Percentiles rank a stretch among this genome's conserved stretches.
Evolutionary conservation across 2,329 filamentous ascomycete genomes (phyloP).

Genomic region (Talaromyces sp.): DNA sequence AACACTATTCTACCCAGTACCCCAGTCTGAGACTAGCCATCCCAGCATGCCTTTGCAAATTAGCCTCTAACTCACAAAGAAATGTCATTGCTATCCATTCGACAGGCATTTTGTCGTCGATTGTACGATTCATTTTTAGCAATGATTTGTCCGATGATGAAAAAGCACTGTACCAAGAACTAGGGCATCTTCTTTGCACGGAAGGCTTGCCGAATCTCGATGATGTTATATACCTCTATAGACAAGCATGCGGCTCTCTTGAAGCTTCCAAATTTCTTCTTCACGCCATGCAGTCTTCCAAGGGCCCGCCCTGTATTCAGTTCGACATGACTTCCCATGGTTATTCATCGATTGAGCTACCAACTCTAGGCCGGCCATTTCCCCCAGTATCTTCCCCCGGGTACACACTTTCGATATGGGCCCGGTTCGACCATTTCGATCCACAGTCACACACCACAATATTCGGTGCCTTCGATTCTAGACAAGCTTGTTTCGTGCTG

Average conservation of each 20-base stretch:
- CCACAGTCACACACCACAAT: slow-evolving; percentile 82
- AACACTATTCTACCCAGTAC: slow-evolving; percentile 49
- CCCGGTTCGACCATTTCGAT: slow-evolving; percentile 85
- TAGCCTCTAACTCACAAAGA: slow-evolving; percentile 61
- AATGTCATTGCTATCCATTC: slow-evolving; percentile 70
- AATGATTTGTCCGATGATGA: slow-evolving; percentile 56
- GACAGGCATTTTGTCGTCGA: slow-evolving; percentile 65
- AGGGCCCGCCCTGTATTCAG: slow-evolving; percentile 79
- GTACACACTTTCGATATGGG: slow-evolving; percentile 88
- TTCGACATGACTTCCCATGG: slow-evolving; percentile 89
- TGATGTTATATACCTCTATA: slow-evolving; percentile 74
- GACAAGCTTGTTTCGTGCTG: slow-evolving; percentile 88
- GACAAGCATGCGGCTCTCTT: slow-evolving; percentile 51
- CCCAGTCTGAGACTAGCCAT: slow-evolving; percentile 52
- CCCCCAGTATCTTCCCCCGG: slow-evolving; percentile 75
- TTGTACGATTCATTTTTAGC: slow-evolving; percentile 62
- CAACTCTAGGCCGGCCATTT: slow-evolving; percentile 79
- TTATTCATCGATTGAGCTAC: slow-evolving; percentile 84
- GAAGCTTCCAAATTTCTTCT: slow-evolving; percentile 66
- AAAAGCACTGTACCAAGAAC: slow-evolving; percentile 57
- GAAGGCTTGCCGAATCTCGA: slow-evolving; percentile 77
- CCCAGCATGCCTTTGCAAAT: slow-evolving; percentile 59
- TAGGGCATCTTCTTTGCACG: slow-evolving; percentile 66
- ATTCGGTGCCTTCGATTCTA: slow-evolving; percentile 90
- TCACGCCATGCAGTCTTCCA: slow-evolving; percentile 68